Base-by-base conservation (phyloP, 2,329 filamentous ascomycete genomes). In the Aureobasidium leucospermi region DNA sequence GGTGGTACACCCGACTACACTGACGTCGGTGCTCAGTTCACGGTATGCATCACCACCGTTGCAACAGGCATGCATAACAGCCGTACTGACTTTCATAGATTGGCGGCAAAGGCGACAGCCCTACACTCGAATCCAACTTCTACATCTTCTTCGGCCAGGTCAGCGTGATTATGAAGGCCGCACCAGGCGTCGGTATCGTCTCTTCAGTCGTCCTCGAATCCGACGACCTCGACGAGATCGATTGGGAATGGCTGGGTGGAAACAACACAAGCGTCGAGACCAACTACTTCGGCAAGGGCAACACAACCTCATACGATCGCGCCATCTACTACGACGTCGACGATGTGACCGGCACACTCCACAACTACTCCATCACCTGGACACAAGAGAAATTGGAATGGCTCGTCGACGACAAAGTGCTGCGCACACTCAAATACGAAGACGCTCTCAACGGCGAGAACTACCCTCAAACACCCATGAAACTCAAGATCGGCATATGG, bases 141-240 rank as follows among this genome's bases (percentile, higher is more conserved):
- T 94, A 90, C 76, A 88, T 96, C 73, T 91, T 95, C 78, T 93
- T 87, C 66, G 91, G 91, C 59, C 84, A 85, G 61, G 85, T 90
- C 49, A 89, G 94, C 73, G 81, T 93, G 60, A 79, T 83, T 65
- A 82, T 95, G 78, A 89, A 90, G 76, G 88, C 88, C 4, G 85
- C 91, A 0, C 75, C 78, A 1, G 91, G 91, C 16, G 76, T 76
- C 7, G 91, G 91, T 55, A 86, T 96, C 63, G 83, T 96, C 66
- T 90, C 86, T 68, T 82, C 88, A 63, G 86, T 95, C 68, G 92
- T 96, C 70, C 81, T 93, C 72, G 80, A 94, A 65, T 93, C 88
- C 53, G 87, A 94, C 66, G 86, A 91, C 67, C 79, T 94, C 13
- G 91, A 96, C 70, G 90, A 96, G 74, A 85, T 96, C 42, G 91